Base-by-base conservation (phyloP, 129 eudicot genomes). In the Apium graveolens region DNA sequence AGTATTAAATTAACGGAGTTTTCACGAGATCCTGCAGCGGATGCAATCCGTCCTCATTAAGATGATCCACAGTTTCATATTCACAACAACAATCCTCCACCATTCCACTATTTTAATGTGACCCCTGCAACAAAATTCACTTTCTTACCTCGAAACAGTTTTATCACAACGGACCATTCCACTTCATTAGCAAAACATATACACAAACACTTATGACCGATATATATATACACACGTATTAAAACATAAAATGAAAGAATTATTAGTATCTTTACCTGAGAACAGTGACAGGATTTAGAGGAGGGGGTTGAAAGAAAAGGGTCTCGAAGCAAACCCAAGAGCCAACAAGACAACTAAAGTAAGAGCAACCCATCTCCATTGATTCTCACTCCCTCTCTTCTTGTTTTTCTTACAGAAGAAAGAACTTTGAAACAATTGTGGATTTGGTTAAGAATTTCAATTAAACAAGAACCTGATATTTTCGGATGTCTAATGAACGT, bases 11-110 rank as follows among this genome's bases (percentile, higher is more conserved):
- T 73, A 86, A 86, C 1, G 90, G 82, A 41, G 82, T 83, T 57
- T 80, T 84, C 29, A 84, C 87, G 48, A 86, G 84, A 63, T 86
- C 82, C 53, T 84, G 90, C 31, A 86, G 81, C 84, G 90, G 90
- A 84, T 86, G 63, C 75, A 86, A 79, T 27, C 49, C 85, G 7
- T 75, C 87, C 78, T 76, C 75, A 49, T 86, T 84, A 80, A 86
- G 80, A 21, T 55, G 82, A 73, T 84, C 82, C 76, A 84, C 87
- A 20, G 82, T 84, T 78, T 81, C 85, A 37, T 84, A 86, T 78
- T 83, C 84, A 79, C 90, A 86, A 65, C 87, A 81, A 76, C 87
- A 86, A 48, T 86, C 85, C 83, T 86, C 86, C 80, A 86, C 85
- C 43, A 82, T 78, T 18, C 82, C 85, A 44, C 75, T 82, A 29